A percentile compares a stretch with the other conserved stretches of the same genome.
phyloP scores from a whole-genome alignment of 441 rosid species.

The Gossypium lobatum region DNA sequence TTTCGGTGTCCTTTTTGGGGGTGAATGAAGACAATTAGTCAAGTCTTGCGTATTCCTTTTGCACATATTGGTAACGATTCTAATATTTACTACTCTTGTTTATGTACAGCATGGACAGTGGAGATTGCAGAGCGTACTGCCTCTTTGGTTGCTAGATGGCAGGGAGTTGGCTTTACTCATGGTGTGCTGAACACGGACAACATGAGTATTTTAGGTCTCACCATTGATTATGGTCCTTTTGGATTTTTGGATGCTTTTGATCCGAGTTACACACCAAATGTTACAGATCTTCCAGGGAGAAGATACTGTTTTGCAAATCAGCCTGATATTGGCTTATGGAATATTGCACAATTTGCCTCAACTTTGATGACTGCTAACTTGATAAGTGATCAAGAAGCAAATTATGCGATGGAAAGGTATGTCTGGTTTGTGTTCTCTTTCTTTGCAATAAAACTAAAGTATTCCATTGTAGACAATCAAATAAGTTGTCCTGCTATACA shows the following conservation, averaged over 20 bases:
- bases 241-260: slow-evolving; percentile 99
- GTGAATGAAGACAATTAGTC: background rate
- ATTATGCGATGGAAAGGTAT: slow-evolving; percentile 93
- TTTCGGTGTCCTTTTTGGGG: background rate
- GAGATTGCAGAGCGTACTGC: slow-evolving; percentile 93
- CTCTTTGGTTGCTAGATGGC: slow-evolving; percentile 82
- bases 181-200: slow-evolving; percentile 98
- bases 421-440: slow-evolving; percentile 3
- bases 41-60: background rate
- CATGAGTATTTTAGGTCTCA: slow-evolving; percentile 94
- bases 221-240: slow-evolving; percentile 96
- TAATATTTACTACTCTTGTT: background rate
- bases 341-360: slow-evolving; percentile 75
- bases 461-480: background rate
- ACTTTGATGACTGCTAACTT: slow-evolving; percentile 62
- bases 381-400: slow-evolving; percentile 76
- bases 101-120: slow-evolving; percentile 79
- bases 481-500: slow-evolving; percentile 24
- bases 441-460: background rate
- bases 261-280: slow-evolving; percentile 92
- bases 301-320: slow-evolving; percentile 95
- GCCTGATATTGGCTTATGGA: slow-evolving; percentile 94
- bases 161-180: slow-evolving; percentile 96
- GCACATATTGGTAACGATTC: background rate
- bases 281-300: slow-evolving; percentile 96